Percentiles rank a stretch among this genome's conserved stretches.
phyloP scores from a whole-genome alignment of 495 filamentous ascomycete genomes.

The Aeminium ludgeri region DNA sequence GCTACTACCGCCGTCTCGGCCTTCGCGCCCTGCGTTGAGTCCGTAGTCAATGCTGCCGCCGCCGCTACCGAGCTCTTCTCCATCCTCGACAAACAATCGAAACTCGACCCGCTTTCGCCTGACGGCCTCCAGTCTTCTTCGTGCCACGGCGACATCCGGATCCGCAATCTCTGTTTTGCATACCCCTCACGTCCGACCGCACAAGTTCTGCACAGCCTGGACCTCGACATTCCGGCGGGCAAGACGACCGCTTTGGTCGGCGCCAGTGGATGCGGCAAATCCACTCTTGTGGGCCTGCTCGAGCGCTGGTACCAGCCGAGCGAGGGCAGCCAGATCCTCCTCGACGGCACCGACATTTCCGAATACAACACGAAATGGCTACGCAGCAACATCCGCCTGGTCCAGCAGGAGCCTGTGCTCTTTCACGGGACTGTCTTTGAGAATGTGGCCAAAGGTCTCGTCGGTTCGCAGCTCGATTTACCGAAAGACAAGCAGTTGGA shows the following conservation, averaged over 20 bases:
- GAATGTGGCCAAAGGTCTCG: conserved; percentile 17
- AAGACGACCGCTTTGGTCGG: conserved; percentile 24
- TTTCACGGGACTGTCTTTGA: conserved; percentile 17
- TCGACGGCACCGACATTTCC: conserved; percentile 11
- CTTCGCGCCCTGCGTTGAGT: conserved; percentile 8
- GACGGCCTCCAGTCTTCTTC: conserved; percentile 15
- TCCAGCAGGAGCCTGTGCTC: conserved; percentile 19
- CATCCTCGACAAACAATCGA: conserved; percentile 23
- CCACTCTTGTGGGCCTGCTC: conserved; percentile 20
- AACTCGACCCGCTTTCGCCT: conserved; percentile 21
- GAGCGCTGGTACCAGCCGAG: conserved; percentile 18
- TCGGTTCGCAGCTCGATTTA: conserved; percentile 11
- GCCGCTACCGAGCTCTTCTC: conserved; percentile 28
- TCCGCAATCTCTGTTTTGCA: conserved; percentile 17
- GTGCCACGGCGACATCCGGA: conserved; percentile 17
- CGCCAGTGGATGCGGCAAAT: conserved; percentile 20
- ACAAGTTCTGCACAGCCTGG: conserved; percentile 16
- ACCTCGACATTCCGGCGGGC: conserved; percentile 15
- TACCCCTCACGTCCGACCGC: conserved; percentile 19
- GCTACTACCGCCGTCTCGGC: conserved; percentile 7
- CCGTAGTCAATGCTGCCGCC: conserved; percentile 25
- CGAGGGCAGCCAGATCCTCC: conserved; percentile 12
- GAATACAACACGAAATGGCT: conserved; percentile 17
- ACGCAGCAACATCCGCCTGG: conserved; percentile 16
- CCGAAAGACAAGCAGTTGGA: conserved; percentile 9